Evolutionary conservation across 1,284 basidiomycete species (phyloP).

Genomic region (Schizophyllum commune): DNA sequence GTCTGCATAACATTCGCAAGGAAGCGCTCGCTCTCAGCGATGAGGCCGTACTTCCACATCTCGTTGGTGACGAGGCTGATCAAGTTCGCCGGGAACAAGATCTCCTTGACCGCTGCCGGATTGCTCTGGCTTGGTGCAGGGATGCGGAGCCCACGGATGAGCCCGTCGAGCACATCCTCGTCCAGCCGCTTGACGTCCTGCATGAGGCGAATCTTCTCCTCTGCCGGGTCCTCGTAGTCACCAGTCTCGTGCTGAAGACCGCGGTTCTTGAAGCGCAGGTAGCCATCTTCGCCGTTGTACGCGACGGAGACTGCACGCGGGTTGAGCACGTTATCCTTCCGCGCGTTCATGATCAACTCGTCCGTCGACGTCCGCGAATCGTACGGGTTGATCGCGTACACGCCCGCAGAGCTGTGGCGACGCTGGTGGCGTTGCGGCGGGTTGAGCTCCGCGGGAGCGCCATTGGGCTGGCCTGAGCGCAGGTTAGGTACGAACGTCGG

Average conservation of each 20-base stretch:
- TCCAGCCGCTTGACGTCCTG: constrained; percentile 90
- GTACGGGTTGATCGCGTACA: constrained; percentile 55
- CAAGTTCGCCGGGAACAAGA: constrained; percentile 98
- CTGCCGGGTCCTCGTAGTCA: constrained; percentile 80
- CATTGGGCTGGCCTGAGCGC: constrained; percentile 47
- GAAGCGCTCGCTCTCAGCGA: constrained; percentile 95
- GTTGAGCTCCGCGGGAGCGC: constrained; percentile 29
- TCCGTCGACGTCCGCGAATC: constrained; percentile 69
- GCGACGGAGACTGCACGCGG: constrained; percentile 92
- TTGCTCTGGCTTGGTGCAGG: constrained; percentile 87
- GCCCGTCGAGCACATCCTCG: constrained; percentile 88
- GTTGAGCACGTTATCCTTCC: constrained; percentile 66
- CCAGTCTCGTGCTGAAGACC: constrained; percentile 60
- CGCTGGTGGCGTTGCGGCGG: constrained; percentile 58
- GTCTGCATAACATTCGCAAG: constrained; percentile 99
- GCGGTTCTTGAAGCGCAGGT: constrained; percentile 63
- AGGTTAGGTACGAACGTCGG: constrained; percentile 75
- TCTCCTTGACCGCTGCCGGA: constrained; percentile 92
- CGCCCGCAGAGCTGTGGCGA: constrained; percentile 80
- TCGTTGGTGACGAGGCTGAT: constrained; percentile 98
- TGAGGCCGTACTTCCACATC: constrained; percentile 99
- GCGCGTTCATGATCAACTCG: constrained; percentile 73
- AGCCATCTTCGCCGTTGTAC: constrained; percentile 71
- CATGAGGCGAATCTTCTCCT: constrained; percentile 93
- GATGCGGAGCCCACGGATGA: constrained; percentile 90